Evolutionary conservation across 2,329 filamentous ascomycete genomes (phyloP).

Genomic region (Fusarium sp.): DNA sequence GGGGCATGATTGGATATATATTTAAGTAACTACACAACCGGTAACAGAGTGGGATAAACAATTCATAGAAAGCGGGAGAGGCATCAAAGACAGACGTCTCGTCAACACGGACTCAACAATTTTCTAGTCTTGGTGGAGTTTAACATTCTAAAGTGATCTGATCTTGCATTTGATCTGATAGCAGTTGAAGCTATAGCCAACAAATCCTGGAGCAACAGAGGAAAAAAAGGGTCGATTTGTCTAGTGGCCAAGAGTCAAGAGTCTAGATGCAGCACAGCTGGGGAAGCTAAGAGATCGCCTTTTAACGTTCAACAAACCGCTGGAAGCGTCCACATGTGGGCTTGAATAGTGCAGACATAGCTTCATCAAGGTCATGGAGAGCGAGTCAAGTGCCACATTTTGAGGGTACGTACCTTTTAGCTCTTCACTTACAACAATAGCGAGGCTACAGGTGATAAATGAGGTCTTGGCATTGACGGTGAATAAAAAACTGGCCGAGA

Average conservation of each 20-base stretch:
- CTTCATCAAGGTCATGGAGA: background rate
- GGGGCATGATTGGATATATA: background rate
- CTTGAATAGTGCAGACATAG: constrained; percentile 12
- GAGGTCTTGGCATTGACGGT: constrained; percentile 10
- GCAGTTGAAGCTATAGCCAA: background rate
- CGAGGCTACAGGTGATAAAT: background rate
- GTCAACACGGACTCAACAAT: constrained; percentile 14
- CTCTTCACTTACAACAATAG: background rate
- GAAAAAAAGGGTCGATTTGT: background rate
- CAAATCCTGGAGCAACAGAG: background rate
- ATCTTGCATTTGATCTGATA: constrained; percentile 7
- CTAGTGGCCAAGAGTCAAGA: constrained; percentile 1
- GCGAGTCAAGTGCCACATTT: constrained; percentile 32
- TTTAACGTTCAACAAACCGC: constrained; percentile 2
- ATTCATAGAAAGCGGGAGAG: background rate
- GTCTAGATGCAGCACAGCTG: constrained; percentile 23
- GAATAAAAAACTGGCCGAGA: background rate
- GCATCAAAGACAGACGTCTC: constrained; percentile 39
- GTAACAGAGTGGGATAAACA: background rate
- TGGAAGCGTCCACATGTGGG: constrained; percentile 19
- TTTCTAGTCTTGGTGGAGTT: constrained; percentile 9
- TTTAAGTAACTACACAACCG: background rate
- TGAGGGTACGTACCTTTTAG: background rate
- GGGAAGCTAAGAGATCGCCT: constrained; percentile 16
- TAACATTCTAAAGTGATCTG: background rate